phyloP scores from a whole-genome alignment of 257 asterid species.

The Nicotiana obtusifolia region DNA sequence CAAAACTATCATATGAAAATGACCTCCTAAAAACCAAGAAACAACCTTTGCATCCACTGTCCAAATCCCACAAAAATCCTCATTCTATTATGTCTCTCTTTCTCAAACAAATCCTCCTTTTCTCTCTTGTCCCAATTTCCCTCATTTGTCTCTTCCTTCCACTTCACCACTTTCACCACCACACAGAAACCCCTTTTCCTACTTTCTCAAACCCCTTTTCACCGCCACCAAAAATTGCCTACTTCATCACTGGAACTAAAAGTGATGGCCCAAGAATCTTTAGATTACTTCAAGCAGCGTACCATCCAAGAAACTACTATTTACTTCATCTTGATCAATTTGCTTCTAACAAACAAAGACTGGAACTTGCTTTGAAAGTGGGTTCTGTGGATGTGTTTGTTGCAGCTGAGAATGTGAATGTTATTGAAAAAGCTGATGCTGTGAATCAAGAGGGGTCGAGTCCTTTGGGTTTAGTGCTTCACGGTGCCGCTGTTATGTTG shows the following conservation, averaged over 20 bases:
- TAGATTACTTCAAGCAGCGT: slow-evolving; percentile 29
- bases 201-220: slow-evolving; percentile 13
- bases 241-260: slow-evolving; percentile 32
- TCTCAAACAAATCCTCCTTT: slow-evolving; percentile 25
- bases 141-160: slow-evolving; percentile 19
- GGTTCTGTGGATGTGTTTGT: slow-evolving; percentile 23
- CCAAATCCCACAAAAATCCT: background rate
- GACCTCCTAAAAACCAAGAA: background rate
- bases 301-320: slow-evolving; percentile 43
- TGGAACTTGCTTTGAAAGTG: slow-evolving; percentile 28
- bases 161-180: slow-evolving; percentile 13
- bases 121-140: slow-evolving; percentile 27
- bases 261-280: slow-evolving; percentile 30
- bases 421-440: slow-evolving; percentile 25
- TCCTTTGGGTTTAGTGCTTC: slow-evolving; percentile 28
- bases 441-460: slow-evolving; percentile 33
- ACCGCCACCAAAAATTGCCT: slow-evolving; percentile 31
- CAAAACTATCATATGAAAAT: background rate
- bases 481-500: slow-evolving; percentile 34
- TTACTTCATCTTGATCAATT: slow-evolving; percentile 32
- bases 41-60: background rate
- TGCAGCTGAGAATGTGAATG: slow-evolving; percentile 31
- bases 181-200: slow-evolving; percentile 1
- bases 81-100: slow-evolving; percentile 6
- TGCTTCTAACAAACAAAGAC: slow-evolving; percentile 23